Percentiles rank a stretch among this genome's conserved stretches.
phyloP scores from a whole-genome alignment of 1,284 basidiomycete genomes.

The Leccinum pachyderme region DNA sequence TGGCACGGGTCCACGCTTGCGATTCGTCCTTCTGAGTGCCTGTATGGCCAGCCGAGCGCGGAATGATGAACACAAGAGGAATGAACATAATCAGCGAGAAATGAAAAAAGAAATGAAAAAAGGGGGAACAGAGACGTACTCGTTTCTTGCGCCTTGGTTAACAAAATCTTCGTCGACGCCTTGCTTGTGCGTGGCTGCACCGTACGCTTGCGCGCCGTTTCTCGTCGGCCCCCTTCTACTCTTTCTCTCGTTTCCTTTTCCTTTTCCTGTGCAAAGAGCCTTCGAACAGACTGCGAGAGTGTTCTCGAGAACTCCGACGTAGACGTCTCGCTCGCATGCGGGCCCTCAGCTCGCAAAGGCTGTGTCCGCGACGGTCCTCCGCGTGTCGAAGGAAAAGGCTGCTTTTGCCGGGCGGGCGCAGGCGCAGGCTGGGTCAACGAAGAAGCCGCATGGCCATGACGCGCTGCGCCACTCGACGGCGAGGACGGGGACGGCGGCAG shows the following conservation, averaged over 20 bases:
- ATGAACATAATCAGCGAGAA: neutral
- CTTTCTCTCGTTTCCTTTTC: neutral
- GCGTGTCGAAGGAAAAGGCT: neutral
- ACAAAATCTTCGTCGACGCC: conserved; percentile 13
- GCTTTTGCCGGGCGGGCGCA: neutral
- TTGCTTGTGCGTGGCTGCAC: conserved; percentile 5
- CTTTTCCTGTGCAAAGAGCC: conserved; percentile 1
- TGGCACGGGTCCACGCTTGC: conserved; percentile 15
- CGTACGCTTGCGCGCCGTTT: conserved; percentile 25
- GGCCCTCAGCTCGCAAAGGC: neutral
- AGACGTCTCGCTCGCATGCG: conserved; percentile 9
- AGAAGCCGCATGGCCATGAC: conserved; percentile 1
- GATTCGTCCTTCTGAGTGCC: conserved; percentile 7
- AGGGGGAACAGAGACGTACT: conserved; percentile 13
- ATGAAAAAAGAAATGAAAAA: neutral
- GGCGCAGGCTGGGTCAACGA: conserved; percentile 12
- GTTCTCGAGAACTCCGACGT: conserved; percentile 15
- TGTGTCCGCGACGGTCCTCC: neutral
- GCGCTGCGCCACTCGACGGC: neutral
- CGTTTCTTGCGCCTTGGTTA: conserved; percentile 18
- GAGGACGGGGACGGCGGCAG: neutral
- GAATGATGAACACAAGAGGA: neutral
- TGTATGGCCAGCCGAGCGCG: neutral
- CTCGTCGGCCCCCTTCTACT: neutral
- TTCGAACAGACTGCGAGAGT: conserved; percentile 21